phyloP scores from a whole-genome alignment of 805 yeast genomes.

The Saccharomycopsis malanga region DNA sequence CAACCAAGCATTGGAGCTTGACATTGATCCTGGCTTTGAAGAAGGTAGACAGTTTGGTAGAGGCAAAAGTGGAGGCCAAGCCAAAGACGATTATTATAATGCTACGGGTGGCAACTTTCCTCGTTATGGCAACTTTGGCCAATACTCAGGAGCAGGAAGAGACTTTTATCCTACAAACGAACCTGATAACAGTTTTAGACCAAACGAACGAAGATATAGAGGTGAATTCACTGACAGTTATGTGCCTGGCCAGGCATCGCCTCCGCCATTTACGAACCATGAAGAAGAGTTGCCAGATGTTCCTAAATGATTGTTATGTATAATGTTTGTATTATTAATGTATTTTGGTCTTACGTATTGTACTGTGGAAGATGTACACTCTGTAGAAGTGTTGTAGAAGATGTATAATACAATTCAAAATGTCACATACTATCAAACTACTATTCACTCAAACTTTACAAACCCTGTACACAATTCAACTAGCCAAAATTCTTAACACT shows the following conservation, averaged over 20 bases:
- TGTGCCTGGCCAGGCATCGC: not conserved
- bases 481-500: too few relatives aligned
- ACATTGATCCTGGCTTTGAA: constrained; percentile 90
- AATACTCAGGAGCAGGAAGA: not conserved
- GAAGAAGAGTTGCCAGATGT: too few relatives aligned
- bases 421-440: too few relatives aligned
- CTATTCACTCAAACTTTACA: too few relatives aligned
- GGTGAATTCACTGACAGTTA: constrained; percentile 1
- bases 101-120: not conserved
- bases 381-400: too few relatives aligned
- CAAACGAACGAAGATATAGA: not conserved
- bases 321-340: too few relatives aligned
- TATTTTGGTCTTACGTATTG: too few relatives aligned
- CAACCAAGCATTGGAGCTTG: constrained; percentile 74
- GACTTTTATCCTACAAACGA: not conserved
- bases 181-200: not conserved
- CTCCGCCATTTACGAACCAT: too few relatives aligned
- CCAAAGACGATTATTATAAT: constrained; percentile 48
- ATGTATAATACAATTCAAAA: too few relatives aligned
- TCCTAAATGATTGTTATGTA: too few relatives aligned
- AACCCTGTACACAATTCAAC: too few relatives aligned
- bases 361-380: too few relatives aligned
- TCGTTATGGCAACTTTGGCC: not conserved
- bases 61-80: constrained; percentile 90
- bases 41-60: constrained; percentile 97